Evolutionary conservation across 2,329 filamentous ascomycete genomes (phyloP).

Genomic region (Fusarium poae): DNA sequence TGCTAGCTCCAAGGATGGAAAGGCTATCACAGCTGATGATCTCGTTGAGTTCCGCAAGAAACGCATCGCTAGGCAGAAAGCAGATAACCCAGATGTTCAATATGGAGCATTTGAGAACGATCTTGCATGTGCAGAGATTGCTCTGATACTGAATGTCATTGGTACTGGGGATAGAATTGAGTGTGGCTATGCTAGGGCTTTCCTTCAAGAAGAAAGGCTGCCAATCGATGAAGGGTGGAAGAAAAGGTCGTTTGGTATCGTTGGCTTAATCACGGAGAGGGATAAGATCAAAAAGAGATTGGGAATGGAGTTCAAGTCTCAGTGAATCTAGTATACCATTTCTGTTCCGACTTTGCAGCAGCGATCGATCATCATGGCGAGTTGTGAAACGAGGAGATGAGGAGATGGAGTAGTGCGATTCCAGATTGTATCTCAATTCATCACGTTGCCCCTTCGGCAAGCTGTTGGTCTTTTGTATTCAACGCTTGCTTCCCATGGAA

Average conservation of each 20-base stretch:
- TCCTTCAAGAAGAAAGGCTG: conserved; percentile 38
- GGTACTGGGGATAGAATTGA: conserved; percentile 32
- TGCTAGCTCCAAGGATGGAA: conserved; percentile 39
- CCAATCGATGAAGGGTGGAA: conserved; percentile 40
- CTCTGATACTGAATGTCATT: conserved; percentile 40
- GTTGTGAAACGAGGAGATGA: background rate
- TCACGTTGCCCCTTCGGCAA: background rate
- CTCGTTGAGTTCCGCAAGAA: conserved; percentile 40
- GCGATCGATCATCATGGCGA: background rate
- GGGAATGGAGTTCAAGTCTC: conserved; percentile 22
- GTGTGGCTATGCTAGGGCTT: conserved; percentile 35
- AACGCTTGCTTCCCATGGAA: background rate
- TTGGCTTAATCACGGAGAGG: conserved; percentile 19
- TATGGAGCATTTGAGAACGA: conserved; percentile 37
- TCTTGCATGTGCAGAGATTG: conserved; percentile 42
- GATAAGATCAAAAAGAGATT: conserved; percentile 30
- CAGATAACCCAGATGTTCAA: conserved; percentile 32
- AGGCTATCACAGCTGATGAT: conserved; percentile 37
- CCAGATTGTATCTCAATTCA: background rate
- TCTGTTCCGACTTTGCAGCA: background rate
- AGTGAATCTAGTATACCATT: background rate
- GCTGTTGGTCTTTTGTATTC: no score
- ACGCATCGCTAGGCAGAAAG: conserved; percentile 34
- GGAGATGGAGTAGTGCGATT: background rate
- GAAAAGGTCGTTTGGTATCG: conserved; percentile 28